phyloP scores from a whole-genome alignment of 352 stramenopile species.

The Phytopythium aichiense region DNA sequence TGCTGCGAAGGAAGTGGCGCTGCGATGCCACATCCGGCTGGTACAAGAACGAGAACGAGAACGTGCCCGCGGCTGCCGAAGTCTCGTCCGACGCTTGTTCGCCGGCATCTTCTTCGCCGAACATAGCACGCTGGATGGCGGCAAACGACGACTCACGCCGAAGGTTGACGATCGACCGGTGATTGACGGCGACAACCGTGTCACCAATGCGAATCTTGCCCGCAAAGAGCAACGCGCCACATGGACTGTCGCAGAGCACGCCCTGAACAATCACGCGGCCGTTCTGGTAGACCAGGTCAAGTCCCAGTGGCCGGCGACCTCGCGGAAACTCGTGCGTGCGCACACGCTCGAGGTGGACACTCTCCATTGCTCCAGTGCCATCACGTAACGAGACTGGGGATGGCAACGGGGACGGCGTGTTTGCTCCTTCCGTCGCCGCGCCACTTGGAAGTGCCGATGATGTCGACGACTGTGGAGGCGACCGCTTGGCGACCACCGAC shows the following conservation, averaged over 20 bases:
- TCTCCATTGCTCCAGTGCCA: background rate
- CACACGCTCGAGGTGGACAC: constrained; percentile 42
- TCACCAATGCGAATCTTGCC: constrained; percentile 76
- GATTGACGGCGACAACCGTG: constrained; percentile 70
- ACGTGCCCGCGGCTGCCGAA: constrained; percentile 16
- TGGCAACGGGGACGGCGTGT: background rate
- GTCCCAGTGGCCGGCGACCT: constrained; percentile 43
- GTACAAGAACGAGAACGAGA: constrained; percentile 74
- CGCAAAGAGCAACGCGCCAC: constrained; percentile 53
- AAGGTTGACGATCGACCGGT: constrained; percentile 78
- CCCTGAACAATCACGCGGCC: constrained; percentile 75
- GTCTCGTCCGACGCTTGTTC: constrained; percentile 5
- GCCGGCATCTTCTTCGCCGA: constrained; percentile 18
- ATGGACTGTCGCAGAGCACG: constrained; percentile 61
- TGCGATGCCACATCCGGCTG: constrained; percentile 21
- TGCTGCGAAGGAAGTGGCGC: constrained; percentile 1
- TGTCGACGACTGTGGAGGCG: constrained; percentile 5
- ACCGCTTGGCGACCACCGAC: constrained; percentile 57
- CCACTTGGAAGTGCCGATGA: constrained; percentile 1
- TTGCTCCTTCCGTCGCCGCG: background rate
- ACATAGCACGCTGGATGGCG: constrained; percentile 65
- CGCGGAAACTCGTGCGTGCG: constrained; percentile 57
- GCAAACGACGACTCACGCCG: constrained; percentile 74
- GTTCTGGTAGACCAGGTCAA: constrained; percentile 81
- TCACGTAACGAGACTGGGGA: background rate